phyloP scores from a whole-genome alignment of 2,329 filamentous ascomycete genomes.

The Penicillium janthinellum region DNA sequence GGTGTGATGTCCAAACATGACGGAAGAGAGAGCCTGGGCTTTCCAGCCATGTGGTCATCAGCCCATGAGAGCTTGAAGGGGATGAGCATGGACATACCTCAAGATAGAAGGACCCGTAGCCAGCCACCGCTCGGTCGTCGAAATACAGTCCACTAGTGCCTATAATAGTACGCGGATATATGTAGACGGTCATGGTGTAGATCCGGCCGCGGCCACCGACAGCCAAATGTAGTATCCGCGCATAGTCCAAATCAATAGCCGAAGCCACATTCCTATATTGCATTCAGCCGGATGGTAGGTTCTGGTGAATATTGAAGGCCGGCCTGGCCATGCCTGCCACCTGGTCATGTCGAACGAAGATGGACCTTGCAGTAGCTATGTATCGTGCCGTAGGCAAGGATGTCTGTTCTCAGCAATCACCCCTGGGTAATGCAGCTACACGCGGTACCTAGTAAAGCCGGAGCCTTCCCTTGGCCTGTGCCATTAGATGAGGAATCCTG shows the following conservation, averaged over 20 bases:
- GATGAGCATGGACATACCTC: neutral
- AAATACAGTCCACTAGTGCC: neutral
- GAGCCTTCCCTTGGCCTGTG: neutral
- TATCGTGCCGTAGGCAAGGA: slow-evolving; percentile 2
- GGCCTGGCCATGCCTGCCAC: neutral
- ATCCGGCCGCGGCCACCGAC: neutral
- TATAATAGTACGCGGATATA: neutral
- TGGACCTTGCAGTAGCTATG: neutral
- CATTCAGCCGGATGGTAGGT: slow-evolving; percentile 3
- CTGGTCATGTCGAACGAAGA: neutral
- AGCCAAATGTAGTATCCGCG: slow-evolving; percentile 8
- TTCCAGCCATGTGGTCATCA: neutral
- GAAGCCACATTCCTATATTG: slow-evolving; percentile 19
- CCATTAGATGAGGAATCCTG: neutral
- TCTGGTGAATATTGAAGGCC: neutral
- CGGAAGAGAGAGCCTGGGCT: neutral
- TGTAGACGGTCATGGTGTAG: neutral
- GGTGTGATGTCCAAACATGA: neutral
- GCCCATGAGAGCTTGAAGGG: neutral
- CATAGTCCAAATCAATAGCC: slow-evolving; percentile 20
- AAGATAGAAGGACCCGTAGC: neutral
- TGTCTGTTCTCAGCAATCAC: neutral
- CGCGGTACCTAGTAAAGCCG: too few species aligned
- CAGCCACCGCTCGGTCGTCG: neutral
- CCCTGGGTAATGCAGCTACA: too few species aligned